phyloP scores from a whole-genome alignment of 768 basidiomycete genomes.

The Saitozyma sp. region DNA sequence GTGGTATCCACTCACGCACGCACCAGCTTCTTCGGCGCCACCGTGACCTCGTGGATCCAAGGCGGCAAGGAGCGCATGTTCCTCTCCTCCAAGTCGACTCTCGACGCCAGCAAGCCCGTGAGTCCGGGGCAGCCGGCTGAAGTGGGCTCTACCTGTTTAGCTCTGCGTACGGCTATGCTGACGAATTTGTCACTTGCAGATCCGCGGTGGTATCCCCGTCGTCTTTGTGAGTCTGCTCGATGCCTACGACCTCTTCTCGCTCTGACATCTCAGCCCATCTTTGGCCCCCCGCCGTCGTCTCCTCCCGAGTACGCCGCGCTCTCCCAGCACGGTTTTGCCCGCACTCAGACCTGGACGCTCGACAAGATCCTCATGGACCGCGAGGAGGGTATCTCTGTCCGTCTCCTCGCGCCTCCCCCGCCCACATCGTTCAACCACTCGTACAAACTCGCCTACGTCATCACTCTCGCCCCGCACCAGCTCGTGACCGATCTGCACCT shows the following conservation, averaged over 20 bases:
- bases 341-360: slow-evolving; percentile 73
- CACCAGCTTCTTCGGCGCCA: slow-evolving; percentile 70
- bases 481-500: slow-evolving; percentile 79
- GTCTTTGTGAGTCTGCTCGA: slow-evolving; percentile 60
- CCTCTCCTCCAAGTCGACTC: slow-evolving; percentile 71
- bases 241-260: not conserved
- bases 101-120: slow-evolving; percentile 79
- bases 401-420: slow-evolving; percentile 66
- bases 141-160: not conserved
- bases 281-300: slow-evolving; percentile 71
- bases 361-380: slow-evolving; percentile 67
- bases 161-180: slow-evolving; percentile 1
- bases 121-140: slow-evolving; percentile 45
- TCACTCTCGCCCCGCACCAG: slow-evolving; percentile 72
- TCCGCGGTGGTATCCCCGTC: slow-evolving; percentile 56
- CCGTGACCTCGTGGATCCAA: slow-evolving; percentile 78
- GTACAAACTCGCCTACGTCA: slow-evolving; percentile 76
- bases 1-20: not conserved
- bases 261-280: slow-evolving; percentile 63
- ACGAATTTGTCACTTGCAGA: slow-evolving; percentile 24
- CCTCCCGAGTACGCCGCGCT: slow-evolving; percentile 64
- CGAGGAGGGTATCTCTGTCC: slow-evolving; percentile 69
- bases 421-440: slow-evolving; percentile 65
- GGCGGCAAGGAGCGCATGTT: slow-evolving; percentile 70
- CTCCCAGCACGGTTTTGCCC: slow-evolving; percentile 86